Evolutionary conservation across 2,329 filamentous ascomycete genomes (phyloP), one percentile per base, ranked within the genome.

Genomic region (Phialophora tarda): DNA sequence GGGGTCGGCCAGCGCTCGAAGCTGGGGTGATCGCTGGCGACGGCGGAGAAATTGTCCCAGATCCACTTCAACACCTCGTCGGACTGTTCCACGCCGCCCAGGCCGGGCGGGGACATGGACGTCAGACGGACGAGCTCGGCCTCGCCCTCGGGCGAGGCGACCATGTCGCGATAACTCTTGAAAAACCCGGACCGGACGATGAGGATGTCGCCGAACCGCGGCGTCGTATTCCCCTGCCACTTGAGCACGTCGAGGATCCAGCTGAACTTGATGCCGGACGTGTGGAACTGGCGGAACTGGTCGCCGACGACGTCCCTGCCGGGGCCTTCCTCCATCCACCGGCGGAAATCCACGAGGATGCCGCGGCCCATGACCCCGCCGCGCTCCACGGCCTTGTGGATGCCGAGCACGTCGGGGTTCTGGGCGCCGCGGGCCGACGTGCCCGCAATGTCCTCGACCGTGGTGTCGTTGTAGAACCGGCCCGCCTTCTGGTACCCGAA

Each of bases 311-410:
- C 28, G 1, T 67, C 69, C 34, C 48, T 2, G 14, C 67, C 63
- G 2, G 78, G 73, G 0, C 78, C 76, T n/a, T 81, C 69, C 2
- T 71, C 70, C 10, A 67, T 71, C 77, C 80, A 85, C 1, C 78
- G 73, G 5, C 73, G 74, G 57, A 79, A 82, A 74, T 83, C 82
- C 23, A 83, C 71, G 23, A 84, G 76, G n/a, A 84, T 77, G n/a
- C 81, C 81, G 4, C 82, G 78, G 32, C 81, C 81, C 55, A 81
- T 77, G 28, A 82, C 78, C 2, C 79, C 79, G 28, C 78, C 78
- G 1, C 75, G 75, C 47, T 77, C 74, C 10, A 75, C 76, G 10
- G 74, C 74, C 38, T 76, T 79, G 77, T 71, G 71, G 23, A 73
- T 70, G 12, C 71, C 71, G 38, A 73, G 67, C 3, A 72, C 55